These are phyloP conservation scores for Deinandra increscens DNA, from an alignment of 129 eudicot species.

Conservation along the genomic window DNA sequence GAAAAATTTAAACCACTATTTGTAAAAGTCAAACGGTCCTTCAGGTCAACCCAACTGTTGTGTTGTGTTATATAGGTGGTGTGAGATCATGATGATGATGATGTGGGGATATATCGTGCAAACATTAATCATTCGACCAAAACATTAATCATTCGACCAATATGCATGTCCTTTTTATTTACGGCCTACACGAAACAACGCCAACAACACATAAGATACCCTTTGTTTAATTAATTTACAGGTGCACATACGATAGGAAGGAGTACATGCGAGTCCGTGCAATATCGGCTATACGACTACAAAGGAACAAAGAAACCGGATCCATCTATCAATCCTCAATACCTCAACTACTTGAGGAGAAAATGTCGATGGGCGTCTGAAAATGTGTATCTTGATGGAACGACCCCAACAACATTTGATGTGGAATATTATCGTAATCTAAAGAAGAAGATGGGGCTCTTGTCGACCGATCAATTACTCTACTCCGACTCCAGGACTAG, in stretches of 20 bases:
- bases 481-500: constrained; percentile 65
- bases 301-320: constrained; percentile 67
- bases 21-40: no score
- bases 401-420: constrained; percentile 57
- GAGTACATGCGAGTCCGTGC: constrained; percentile 61
- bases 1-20: no score
- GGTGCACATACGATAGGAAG: constrained; percentile 92
- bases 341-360: constrained; percentile 66
- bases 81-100: no score
- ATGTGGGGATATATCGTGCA: no score
- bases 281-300: constrained; percentile 61
- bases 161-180: no score
- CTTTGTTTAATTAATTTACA: not conserved
- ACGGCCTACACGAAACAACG: no score
- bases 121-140: no score
- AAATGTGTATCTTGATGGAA: constrained; percentile 62
- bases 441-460: constrained; percentile 69
- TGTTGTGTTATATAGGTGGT: no score
- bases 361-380: constrained; percentile 79
- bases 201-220: no score
- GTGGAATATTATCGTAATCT: constrained; percentile 63
- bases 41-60: no score
- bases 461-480: constrained; percentile 66
- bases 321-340: constrained; percentile 51
- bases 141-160: no score